These are phyloP conservation scores for Ramularia endophylla DNA, from an alignment of 2,329 filamentous ascomycete species.

Conservation along the genomic window DNA sequence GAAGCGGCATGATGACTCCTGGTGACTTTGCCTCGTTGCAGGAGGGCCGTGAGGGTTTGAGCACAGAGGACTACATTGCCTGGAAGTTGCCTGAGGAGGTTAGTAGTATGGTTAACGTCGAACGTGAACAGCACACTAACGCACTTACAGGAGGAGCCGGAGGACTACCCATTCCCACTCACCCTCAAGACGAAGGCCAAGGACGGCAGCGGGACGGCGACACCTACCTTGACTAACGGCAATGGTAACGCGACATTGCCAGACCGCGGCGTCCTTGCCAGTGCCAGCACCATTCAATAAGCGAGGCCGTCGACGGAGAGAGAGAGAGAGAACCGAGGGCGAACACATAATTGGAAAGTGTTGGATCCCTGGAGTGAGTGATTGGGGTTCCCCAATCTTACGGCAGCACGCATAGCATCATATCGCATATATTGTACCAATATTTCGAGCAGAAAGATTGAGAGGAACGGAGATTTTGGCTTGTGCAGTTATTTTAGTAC, in stretches of 20 bases:
- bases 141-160: constrained; percentile 64
- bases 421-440: too few relatives aligned
- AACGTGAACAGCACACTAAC: constrained; percentile 3
- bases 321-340: neutral
- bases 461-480: too few relatives aligned
- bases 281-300: constrained; percentile 1
- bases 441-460: too few relatives aligned
- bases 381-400: too few relatives aligned
- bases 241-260: constrained; percentile 11
- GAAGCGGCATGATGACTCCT: constrained; percentile 97
- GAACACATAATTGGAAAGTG: too few relatives aligned
- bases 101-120: constrained; percentile 45
- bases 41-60: constrained; percentile 86
- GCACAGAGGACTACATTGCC: constrained; percentile 94
- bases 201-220: constrained; percentile 14
- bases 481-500: too few relatives aligned
- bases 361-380: too few relatives aligned
- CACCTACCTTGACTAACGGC: constrained; percentile 19
- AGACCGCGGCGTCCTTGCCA: constrained; percentile 1
- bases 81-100: constrained; percentile 82
- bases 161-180: constrained; percentile 66
- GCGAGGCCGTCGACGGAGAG: neutral
- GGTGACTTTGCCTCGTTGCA: constrained; percentile 96
- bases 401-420: too few relatives aligned
- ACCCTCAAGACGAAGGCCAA: constrained; percentile 51